Percentiles rank a stretch among this genome's conserved stretches.
Evolutionary conservation across 1,139 yeast genomes (phyloP).

Genomic region (Chernovozyma aurita): DNA sequence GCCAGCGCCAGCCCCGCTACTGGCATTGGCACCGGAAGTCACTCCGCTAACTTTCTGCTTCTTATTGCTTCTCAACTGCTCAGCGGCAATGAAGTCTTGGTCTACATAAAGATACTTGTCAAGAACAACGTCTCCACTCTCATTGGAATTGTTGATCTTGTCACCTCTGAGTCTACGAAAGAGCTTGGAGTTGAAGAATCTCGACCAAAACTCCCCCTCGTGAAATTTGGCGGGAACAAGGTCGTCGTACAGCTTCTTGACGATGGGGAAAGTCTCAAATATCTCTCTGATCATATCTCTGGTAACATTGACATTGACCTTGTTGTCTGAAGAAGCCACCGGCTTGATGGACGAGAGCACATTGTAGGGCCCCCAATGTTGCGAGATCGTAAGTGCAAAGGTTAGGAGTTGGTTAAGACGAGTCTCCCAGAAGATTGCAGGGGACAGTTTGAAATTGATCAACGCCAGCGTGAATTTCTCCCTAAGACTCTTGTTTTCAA

Average conservation of each 20-base stretch:
- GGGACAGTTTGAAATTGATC: slow-evolving; percentile 70
- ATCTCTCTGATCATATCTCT: slow-evolving; percentile 87
- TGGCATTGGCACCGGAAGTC: too few species aligned
- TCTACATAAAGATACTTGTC: slow-evolving; percentile 77
- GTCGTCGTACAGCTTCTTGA: slow-evolving; percentile 82
- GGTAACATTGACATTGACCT: slow-evolving; percentile 88
- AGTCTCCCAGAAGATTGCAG: slow-evolving; percentile 85
- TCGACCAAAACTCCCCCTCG: slow-evolving; percentile 96
- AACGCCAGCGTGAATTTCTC: slow-evolving; percentile 85
- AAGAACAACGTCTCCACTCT: slow-evolving; percentile 77
- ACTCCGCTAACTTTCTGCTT: too few species aligned
- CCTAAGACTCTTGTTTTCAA: slow-evolving; percentile 67
- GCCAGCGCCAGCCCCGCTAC: too few species aligned
- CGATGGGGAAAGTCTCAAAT: slow-evolving; percentile 89
- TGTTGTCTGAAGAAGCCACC: slow-evolving; percentile 83
- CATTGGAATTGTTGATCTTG: slow-evolving; percentile 60
- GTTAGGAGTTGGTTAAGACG: slow-evolving; percentile 77
- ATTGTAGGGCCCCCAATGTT: slow-evolving; percentile 89
- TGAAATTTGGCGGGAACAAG: slow-evolving; percentile 75
- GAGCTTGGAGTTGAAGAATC: slow-evolving; percentile 85
- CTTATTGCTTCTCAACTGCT: too few species aligned
- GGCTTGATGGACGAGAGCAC: slow-evolving; percentile 92
- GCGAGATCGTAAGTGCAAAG: slow-evolving; percentile 77
- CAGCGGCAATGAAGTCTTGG: slow-evolving; percentile 40
- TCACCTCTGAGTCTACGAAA: slow-evolving; percentile 90